Evolutionary conservation across 768 basidiomycete species (phyloP).

Genomic region (Xanthoconium purpureum): DNA sequence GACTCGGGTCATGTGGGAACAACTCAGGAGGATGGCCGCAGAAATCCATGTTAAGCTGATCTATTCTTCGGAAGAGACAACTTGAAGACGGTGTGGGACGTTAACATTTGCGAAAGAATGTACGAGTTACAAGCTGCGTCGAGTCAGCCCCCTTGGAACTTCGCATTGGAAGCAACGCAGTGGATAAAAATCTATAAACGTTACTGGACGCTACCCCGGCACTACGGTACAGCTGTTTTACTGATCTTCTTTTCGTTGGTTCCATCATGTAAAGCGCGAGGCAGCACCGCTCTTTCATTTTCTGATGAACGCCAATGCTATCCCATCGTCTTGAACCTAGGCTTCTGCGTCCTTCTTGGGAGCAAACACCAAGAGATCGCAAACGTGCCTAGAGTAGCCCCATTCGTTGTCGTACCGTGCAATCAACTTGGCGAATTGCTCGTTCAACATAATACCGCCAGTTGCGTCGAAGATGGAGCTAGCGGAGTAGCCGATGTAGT

Average conservation of each 20-base stretch:
- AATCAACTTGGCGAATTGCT: slow-evolving; percentile 94
- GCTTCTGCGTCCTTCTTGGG: slow-evolving; percentile 64
- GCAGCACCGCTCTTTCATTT: background rate
- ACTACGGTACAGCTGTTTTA: slow-evolving; percentile 14
- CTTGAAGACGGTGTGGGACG: no score
- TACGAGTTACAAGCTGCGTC: no score
- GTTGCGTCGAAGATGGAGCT: slow-evolving; percentile 93
- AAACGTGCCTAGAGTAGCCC: slow-evolving; percentile 91
- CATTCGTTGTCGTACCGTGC: slow-evolving; percentile 95
- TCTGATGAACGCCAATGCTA: background rate
- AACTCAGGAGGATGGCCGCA: no score
- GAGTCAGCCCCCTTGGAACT: no score
- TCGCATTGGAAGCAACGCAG: no score
- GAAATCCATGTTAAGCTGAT: no score
- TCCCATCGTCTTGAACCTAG: slow-evolving; percentile 7
- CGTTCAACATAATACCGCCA: slow-evolving; percentile 90
- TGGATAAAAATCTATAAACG: slow-evolving; percentile 7
- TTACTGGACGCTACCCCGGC: background rate
- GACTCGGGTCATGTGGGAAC: slow-evolving; percentile 10
- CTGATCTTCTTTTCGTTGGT: slow-evolving; percentile 1
- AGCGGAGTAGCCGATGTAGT: slow-evolving; percentile 72
- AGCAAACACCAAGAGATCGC: slow-evolving; percentile 81
- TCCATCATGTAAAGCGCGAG: background rate
- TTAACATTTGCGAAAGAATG: no score
- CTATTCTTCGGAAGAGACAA: no score